A percentile compares a stretch with the other conserved stretches of the same genome.
Conservation (phyloP, 2,329 filamentous ascomycete species). For the Penicillium griseofulvum region DNA sequence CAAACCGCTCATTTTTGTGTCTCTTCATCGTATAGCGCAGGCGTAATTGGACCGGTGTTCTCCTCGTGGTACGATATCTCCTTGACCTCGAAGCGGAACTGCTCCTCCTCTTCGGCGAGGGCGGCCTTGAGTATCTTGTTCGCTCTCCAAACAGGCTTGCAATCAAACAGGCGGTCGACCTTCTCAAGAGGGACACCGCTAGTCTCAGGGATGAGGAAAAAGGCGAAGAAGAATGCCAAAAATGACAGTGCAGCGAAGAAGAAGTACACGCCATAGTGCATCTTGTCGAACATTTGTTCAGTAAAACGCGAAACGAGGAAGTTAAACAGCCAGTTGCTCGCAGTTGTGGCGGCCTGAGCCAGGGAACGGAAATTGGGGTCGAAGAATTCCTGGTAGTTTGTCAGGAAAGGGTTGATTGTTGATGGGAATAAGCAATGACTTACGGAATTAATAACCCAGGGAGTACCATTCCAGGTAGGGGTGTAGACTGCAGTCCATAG, state of each 20-base stretch:
- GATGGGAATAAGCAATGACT: not conserved
- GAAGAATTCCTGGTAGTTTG: conserved; percentile 59
- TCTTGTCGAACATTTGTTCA: conserved; percentile 41
- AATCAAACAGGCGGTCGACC: conserved; percentile 61
- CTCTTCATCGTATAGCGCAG: not conserved
- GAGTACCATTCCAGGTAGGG: conserved; percentile 69
- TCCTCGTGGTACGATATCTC: conserved; percentile 21
- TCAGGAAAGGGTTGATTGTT: conserved; percentile 5
- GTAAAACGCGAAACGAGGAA: conserved; percentile 39
- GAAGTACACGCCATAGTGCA: conserved; percentile 64
- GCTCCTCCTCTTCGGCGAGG: conserved; percentile 36
- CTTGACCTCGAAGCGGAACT: conserved; percentile 34
- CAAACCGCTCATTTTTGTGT: not conserved
- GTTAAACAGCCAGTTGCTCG: conserved; percentile 38
- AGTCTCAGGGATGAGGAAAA: conserved; percentile 64
- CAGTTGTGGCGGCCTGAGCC: conserved; percentile 65
- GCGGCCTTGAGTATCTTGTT: conserved; percentile 35
- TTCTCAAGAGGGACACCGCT: conserved; percentile 64
- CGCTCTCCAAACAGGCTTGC: conserved; percentile 37
- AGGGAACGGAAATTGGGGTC: conserved; percentile 66
- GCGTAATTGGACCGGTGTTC: conserved; percentile 2
- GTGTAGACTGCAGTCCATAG: conserved; percentile 73
- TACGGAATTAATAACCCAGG: conserved; percentile 68
- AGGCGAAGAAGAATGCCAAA: conserved; percentile 58
- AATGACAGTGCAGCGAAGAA: conserved; percentile 67